Evolutionary conservation across 2,329 filamentous ascomycete species (phyloP), one percentile per base, ranked within the genome.

Genomic region (Macrophomina tecta): DNA sequence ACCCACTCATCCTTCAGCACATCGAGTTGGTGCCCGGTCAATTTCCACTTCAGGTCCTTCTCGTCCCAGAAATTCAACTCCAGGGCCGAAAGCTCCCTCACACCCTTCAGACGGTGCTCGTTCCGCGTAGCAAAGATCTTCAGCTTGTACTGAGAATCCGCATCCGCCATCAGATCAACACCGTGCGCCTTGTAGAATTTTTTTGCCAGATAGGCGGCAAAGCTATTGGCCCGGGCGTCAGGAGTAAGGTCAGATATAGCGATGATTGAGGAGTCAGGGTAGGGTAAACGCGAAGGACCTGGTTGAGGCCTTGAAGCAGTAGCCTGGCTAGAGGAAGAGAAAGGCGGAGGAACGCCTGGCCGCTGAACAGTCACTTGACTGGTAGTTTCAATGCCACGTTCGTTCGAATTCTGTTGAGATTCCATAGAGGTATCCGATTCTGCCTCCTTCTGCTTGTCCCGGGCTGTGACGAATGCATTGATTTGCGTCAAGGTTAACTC

Each of bases 31-130:
- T 45, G 53, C 1, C 63, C 63, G 0, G 16, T 55, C 0, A 65
- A 14, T 4, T 36, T 36, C 63, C 63, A 65, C 0, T 2, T 4
- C 1, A 65, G 38, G 28, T 65, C 63, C 11, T 28, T 30, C 2
- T 6, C 49, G 1, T 28, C 38, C 18, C 32, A 38, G 11, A 65
- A 65, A n/a, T 48, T 30, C 30, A 65, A 48, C 18, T 65, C 63
- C 18, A 11, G 7, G 42, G 23, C 0, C 2, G 1, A 0, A 36
- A n/a, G 1, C 8, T 12, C 28, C 14, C 23, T 46, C 0, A 30
- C 16, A 1, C 40, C 56, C 14, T 28, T 40, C 8, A 61, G 3
- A 2, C 28, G 56, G 40, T 23, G 23, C 42, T 61, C 56, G 8
- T 61, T 61, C 12, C 9, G n/a, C 5, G 28, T 28, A 1, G 56